phyloP scores from a whole-genome alignment of 257 asterid genomes.

The Solanum pimpinellifolium region DNA sequence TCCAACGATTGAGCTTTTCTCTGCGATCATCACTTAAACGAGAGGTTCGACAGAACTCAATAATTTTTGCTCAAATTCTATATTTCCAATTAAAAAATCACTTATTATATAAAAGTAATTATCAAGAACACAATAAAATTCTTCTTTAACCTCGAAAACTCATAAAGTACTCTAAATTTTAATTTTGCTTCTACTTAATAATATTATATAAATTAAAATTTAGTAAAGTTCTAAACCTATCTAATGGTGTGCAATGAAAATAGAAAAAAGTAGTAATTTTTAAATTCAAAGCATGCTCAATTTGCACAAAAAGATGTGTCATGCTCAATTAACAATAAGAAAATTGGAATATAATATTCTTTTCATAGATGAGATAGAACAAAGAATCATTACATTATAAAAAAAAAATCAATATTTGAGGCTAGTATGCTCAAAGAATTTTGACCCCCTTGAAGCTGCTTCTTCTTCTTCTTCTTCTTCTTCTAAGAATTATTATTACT shows the following conservation, averaged over 20 bases:
- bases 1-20: no score
- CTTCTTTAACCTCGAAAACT: no score
- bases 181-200: not conserved
- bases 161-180: not conserved
- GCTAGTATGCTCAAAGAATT: constrained; percentile 1
- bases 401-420: not conserved
- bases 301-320: not conserved
- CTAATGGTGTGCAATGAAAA: not conserved
- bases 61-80: not conserved
- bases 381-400: constrained; percentile 7
- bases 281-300: not conserved
- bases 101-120: not conserved
- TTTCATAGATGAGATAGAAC: not conserved
- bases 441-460: constrained; percentile 10
- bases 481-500: not conserved
- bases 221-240: not conserved
- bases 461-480: not conserved
- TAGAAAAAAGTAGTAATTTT: not conserved
- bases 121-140: not conserved
- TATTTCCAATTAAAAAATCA: fast-evolving
- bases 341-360: constrained; percentile 2
- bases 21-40: no score
- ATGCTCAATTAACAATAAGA: not conserved
- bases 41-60: not conserved
- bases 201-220: not conserved